A percentile compares a stretch with the other conserved stretches of the same genome.
phyloP scores from a whole-genome alignment of 2,329 filamentous ascomycete genomes.

The Cadophora malorum region DNA sequence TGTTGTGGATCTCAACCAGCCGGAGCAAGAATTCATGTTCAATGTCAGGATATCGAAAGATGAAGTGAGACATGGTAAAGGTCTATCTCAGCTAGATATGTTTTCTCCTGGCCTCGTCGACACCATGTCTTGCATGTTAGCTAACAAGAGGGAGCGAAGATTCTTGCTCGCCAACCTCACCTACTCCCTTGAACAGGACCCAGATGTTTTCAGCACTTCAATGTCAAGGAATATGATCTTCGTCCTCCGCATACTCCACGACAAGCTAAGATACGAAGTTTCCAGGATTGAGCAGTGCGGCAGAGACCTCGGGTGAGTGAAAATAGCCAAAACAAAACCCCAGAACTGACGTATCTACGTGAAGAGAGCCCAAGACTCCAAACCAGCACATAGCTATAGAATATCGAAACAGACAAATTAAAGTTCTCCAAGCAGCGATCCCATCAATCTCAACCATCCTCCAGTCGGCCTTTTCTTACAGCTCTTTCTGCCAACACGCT shows the following conservation, averaged over 20 bases:
- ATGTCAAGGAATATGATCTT: conserved; percentile 33
- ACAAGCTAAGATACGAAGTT: conserved; percentile 36
- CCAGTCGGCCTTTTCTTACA: conserved; percentile 13
- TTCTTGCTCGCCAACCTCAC: conserved; percentile 30
- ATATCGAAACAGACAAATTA: conserved; percentile 37
- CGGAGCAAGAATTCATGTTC: conserved; percentile 42
- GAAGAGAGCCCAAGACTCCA: conserved; percentile 32
- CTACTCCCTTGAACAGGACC: conserved; percentile 34
- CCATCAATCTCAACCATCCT: conserved; percentile 18
- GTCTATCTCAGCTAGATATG: conserved; percentile 22
- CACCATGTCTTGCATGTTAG: conserved; percentile 40
- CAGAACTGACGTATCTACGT: not conserved
- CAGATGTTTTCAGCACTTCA: conserved; percentile 25
- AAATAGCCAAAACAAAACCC: not conserved
- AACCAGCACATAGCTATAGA: conserved; percentile 39
- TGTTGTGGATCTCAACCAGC: conserved; percentile 3
- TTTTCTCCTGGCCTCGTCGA: conserved; percentile 42
- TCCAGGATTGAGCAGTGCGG: conserved; percentile 16
- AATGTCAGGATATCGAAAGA: conserved; percentile 20
- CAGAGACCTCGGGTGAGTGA: conserved; percentile 10
- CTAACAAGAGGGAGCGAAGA: conserved; percentile 35
- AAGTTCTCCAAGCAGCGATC: conserved; percentile 30
- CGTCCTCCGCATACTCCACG: conserved; percentile 28
- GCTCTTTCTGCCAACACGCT: conserved; percentile 26
- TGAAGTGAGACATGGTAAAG: not conserved